Base-by-base conservation (phyloP, 345 rosid species). In the Dovyalis caffra region DNA sequence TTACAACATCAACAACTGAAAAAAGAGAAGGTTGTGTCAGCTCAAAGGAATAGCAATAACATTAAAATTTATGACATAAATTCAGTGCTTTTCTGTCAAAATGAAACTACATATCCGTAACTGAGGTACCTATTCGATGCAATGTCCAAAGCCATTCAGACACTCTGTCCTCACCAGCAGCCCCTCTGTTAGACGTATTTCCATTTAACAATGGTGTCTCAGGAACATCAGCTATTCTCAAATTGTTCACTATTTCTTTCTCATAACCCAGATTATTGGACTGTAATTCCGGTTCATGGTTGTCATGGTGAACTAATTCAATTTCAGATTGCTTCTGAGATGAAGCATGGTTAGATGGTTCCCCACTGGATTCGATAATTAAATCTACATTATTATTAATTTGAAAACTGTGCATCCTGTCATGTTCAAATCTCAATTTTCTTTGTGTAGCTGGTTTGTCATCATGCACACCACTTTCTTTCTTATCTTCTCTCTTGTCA, bases 71-170 rank as follows among this genome's bases (percentile, higher is more conserved):
- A 34, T 49, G 15, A 14, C 18, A 25, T 23, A 75, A 12, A 33
- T 69, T 71, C 29, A 68, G 72, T 34, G 73, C 60, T 33, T 56
- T 31, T 33, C 40, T 20, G 32, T 66, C 49, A 66, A 68, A 25
- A 66, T 61, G 32, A 21, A 69, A 20, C 18, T 49, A 61, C 6
- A 58, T 14, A 43, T 51, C 37, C 56, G 25, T 8, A 71, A 75
- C 43, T 29, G 37, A 73, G 45, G 70, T 89, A 94, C 96, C 98
- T 82, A 94, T 92, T 33, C 90, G 87, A 76, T 94, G 97, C 88
- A 91, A 80, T 51, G 95, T 94, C 98, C 97, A 91, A 78, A 88
- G 97, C 97, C 98, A 94, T 80, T 94, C 98, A 76, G 97, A 87
- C 65, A 89, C 87, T 79, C 89, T 83, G 63, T 84, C 91, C 66